phyloP scores from a whole-genome alignment of 495 filamentous ascomycete genomes.

The Gamarada debralockiae region DNA sequence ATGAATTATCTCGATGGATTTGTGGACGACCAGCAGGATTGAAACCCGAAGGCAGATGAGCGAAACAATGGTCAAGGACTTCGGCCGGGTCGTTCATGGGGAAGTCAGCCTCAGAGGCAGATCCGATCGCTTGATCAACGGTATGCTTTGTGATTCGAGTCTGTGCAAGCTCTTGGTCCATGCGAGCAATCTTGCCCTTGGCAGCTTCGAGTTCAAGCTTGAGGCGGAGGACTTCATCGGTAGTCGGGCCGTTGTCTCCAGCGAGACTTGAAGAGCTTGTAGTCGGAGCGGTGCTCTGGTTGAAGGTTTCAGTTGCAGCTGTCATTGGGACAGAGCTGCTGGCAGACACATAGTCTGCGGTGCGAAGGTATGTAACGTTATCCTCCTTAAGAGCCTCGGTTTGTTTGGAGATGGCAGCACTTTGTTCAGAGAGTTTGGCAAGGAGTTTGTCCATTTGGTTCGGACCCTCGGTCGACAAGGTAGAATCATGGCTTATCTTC shows the following conservation, averaged over 20 bases:
- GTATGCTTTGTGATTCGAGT: conserved; percentile 73
- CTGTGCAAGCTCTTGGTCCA: conserved; percentile 81
- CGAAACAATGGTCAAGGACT: conserved; percentile 40
- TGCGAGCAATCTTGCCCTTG: conserved; percentile 71
- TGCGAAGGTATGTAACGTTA: conserved; percentile 27
- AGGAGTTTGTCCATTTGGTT: conserved; percentile 57
- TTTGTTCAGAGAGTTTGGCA: conserved; percentile 65
- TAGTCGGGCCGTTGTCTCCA: conserved; percentile 24
- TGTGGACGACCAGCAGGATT: conserved; percentile 48
- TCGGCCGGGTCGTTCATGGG: conserved; percentile 21
- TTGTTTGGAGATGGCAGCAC: conserved; percentile 51
- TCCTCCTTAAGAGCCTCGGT: conserved; percentile 46
- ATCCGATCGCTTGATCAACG: conserved; percentile 66
- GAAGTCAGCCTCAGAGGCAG: conserved; percentile 52
- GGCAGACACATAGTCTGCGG: conserved; percentile 39
- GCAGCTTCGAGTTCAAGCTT: conserved; percentile 77
- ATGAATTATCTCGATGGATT: conserved; percentile 53
- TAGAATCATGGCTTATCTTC: conserved; percentile 32
- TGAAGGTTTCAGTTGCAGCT: conserved; percentile 46
- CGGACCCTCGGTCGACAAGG: conserved; percentile 21
- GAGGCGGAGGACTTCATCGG: conserved; percentile 45
- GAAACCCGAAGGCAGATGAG: conserved; percentile 48
- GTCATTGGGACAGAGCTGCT: conserved; percentile 53
- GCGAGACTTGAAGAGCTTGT: conserved; percentile 42
- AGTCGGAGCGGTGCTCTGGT: conserved; percentile 36